Evolutionary conservation across 352 stramenopile species (phyloP).

Genomic region (Elongisporangium prolatum): DNA sequence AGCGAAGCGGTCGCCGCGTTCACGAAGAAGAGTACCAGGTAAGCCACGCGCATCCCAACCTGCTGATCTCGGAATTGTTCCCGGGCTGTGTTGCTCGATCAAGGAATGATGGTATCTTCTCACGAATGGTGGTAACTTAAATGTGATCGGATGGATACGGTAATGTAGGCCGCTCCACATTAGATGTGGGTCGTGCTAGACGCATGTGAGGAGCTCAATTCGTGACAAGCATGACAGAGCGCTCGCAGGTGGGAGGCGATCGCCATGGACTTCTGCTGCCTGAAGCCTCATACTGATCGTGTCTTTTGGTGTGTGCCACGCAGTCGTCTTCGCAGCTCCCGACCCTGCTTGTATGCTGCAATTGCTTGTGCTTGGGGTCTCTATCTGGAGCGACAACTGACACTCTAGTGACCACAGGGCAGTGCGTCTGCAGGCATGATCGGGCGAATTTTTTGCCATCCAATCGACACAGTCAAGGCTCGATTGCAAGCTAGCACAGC

Average conservation of each 20-base stretch:
- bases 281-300: neutral
- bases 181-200: neutral
- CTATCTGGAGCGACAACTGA: conserved; percentile 2
- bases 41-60: conserved; percentile 21
- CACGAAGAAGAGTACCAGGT: conserved; percentile 70
- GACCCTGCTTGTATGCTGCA: conserved; percentile 42
- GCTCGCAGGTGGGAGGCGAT: neutral
- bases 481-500: conserved; percentile 52
- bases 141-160: neutral
- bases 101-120: neutral
- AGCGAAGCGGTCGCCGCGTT: conserved; percentile 43
- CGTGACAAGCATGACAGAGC: neutral
- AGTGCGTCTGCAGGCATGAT: conserved; percentile 84
- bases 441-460: conserved; percentile 86
- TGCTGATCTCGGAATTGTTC: neutral
- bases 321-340: conserved; percentile 26
- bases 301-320: neutral
- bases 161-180: neutral
- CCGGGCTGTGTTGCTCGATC: neutral
- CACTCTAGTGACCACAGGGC: conserved; percentile 17
- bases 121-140: neutral
- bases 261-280: neutral
- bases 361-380: neutral
- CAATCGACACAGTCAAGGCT: conserved; percentile 91
- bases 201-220: neutral